These are phyloP conservation scores for Chlorella sp. DNA, from an alignment of 139 green algal species.

Conservation along the genomic window DNA sequence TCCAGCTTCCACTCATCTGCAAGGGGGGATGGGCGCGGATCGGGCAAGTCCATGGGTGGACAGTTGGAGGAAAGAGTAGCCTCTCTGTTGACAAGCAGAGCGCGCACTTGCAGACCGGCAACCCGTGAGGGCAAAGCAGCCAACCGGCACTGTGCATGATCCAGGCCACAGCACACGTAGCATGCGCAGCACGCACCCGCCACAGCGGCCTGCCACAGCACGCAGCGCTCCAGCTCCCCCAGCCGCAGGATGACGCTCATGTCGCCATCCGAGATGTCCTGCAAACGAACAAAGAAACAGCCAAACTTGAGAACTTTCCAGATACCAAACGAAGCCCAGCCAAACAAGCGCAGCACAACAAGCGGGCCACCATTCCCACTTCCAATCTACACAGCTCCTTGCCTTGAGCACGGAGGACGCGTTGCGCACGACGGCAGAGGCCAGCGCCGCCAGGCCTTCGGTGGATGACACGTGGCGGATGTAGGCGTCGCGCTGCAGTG, in stretches of 20 bases:
- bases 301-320: too few species aligned
- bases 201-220: slow-evolving; percentile 73
- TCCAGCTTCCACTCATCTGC: slow-evolving; percentile 42
- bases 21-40: too few species aligned
- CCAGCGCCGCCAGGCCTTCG: slow-evolving; percentile 70
- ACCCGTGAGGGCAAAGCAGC: too few species aligned
- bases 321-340: too few species aligned
- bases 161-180: neutral
- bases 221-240: slow-evolving; percentile 72
- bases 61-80: neutral
- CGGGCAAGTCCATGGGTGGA: neutral
- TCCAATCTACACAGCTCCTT: neutral
- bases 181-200: slow-evolving; percentile 62
- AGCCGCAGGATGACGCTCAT: slow-evolving; percentile 63
- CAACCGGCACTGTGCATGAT: too few species aligned
- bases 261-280: slow-evolving; percentile 50
- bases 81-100: neutral
- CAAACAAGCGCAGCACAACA: too few species aligned
- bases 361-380: too few species aligned
- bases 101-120: too few species aligned
- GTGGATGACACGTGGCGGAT: slow-evolving; percentile 57
- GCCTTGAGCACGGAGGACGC: slow-evolving; percentile 62
- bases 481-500: slow-evolving; percentile 50
- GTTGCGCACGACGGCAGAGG: slow-evolving; percentile 71
- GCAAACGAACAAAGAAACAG: neutral